Evolutionary conservation across 495 filamentous ascomycete species (phyloP), one percentile per base, ranked within the genome.

Genomic region (Schizothecium vesticola): DNA sequence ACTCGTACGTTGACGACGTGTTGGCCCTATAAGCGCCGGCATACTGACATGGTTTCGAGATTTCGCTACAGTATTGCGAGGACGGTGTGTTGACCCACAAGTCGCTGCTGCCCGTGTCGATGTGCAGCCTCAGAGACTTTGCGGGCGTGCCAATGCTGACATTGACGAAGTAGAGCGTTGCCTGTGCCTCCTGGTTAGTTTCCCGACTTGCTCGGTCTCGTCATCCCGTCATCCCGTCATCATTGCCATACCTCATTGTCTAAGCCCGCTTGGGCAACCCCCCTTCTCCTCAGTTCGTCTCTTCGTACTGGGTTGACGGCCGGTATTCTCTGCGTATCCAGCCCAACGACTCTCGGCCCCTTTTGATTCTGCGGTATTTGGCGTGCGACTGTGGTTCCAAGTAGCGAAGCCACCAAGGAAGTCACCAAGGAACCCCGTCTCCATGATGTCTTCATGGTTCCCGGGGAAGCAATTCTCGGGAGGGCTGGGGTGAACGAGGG

Each of bases 51-150:
- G 85, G 83, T 13, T 83, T 70, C 0, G 66, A 66, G 9, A 67
- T 67, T 3, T 72, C 68, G 9, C 74, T 66, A 72, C 93, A 96
- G 21, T 91, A 77, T 3, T 75, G 69, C 7, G 91, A 94, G 33
- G 74, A 77, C 13, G 84, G 83, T 5, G 90, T 86, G 77, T 96
- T 95, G 25, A 89, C 85, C 94, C 94, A 97, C 3, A 97, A 79
- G 79, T 98, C 94, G 71, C 92, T 95, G 75, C 92, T 96, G 28
- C 92, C 92, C 11, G 92, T 95, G 71, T 95, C 92, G 64, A 95
- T 73, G 68, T 91, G 87, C 74, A 94, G 73, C 24, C 86, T 82
- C n/a, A 93, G 63, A 5, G 71, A 77, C 71, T 89, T 88, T 23
- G 83, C 71, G 22, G 91, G 91, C 21, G 92, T 92, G 43, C 92